A percentile compares a stretch with the other conserved stretches of the same genome.
phyloP scores from a whole-genome alignment of 2,329 filamentous ascomycete species.

The Penicillium hesseltinei region DNA sequence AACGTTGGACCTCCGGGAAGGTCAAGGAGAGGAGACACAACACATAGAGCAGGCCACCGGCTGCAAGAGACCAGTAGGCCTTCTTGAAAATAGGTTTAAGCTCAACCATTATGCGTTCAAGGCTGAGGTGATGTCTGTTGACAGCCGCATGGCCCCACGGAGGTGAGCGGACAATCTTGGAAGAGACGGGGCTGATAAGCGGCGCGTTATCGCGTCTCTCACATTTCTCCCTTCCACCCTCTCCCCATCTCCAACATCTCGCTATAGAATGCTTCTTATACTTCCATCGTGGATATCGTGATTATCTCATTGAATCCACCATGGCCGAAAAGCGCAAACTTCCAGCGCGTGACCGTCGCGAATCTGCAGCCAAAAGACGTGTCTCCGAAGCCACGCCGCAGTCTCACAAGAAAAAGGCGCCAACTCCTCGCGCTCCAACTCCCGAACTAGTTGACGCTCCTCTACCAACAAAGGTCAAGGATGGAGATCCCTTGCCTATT shows the following conservation, averaged over 20 bases:
- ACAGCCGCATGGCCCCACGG: background rate
- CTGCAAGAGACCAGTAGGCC: constrained; percentile 57
- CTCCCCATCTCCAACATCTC: constrained; percentile 10
- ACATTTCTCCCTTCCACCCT: constrained; percentile 19
- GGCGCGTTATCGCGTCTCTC: constrained; percentile 20
- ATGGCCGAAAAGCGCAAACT: constrained; percentile 48
- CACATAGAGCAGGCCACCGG: constrained; percentile 64
- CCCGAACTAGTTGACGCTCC: constrained; percentile 37
- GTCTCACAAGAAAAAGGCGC: constrained; percentile 37
- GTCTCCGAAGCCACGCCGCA: constrained; percentile 41
- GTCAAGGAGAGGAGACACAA: constrained; percentile 64
- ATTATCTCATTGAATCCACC: constrained; percentile 1
- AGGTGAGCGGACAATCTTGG: constrained; percentile 8
- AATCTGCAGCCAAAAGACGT: constrained; percentile 45
- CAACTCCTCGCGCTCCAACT: constrained; percentile 31
- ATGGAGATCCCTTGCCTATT: constrained; percentile 55
- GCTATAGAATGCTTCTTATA: background rate
- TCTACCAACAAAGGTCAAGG: constrained; percentile 54
- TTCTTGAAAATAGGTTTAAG: constrained; percentile 50
- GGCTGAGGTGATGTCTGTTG: background rate
- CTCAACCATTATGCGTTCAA: constrained; percentile 31
- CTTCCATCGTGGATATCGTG: background rate
- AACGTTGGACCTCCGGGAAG: constrained; percentile 71
- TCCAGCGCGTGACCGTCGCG: constrained; percentile 44
- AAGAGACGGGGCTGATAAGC: constrained; percentile 11